Evolutionary conservation across 2,329 filamentous ascomycete species (phyloP).

Genomic region (Xylariales sp.): DNA sequence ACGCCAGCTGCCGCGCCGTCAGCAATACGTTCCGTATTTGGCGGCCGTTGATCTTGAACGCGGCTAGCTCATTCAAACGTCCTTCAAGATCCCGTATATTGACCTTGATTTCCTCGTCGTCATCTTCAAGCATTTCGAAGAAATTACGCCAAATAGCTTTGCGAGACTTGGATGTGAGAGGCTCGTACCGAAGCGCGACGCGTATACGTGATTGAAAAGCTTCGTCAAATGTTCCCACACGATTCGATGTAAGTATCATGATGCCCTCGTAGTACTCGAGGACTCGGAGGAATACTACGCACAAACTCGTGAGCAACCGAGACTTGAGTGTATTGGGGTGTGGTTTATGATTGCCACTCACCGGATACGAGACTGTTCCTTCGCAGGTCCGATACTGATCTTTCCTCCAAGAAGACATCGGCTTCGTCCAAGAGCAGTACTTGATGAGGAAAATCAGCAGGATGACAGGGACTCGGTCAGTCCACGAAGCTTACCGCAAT

Average conservation of each 20-base stretch:
- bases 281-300: constrained; percentile 27
- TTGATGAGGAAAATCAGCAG: no score
- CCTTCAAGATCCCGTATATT: constrained; percentile 14
- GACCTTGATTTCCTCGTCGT: constrained; percentile 13
- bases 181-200: constrained; percentile 11
- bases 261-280: constrained; percentile 36
- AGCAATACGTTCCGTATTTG: constrained; percentile 34
- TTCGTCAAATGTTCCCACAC: constrained; percentile 16
- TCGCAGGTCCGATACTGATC: constrained; percentile 26
- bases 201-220: constrained; percentile 15
- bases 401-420: constrained; percentile 32
- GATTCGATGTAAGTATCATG: constrained; percentile 33
- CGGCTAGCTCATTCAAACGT: constrained; percentile 22
- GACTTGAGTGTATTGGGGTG: no score
- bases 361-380: constrained; percentile 32
- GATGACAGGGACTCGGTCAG: no score
- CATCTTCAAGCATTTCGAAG: constrained; percentile 12
- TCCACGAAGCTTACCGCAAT: constrained; percentile 17
- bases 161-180: constrained; percentile 10
- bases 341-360: neutral
- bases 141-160: constrained; percentile 13
- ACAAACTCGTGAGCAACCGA: no score
- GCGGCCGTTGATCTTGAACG: constrained; percentile 31
- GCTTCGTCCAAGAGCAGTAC: constrained; percentile 35
- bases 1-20: constrained; percentile 16